A percentile compares a stretch with the other conserved stretches of the same genome.
These are phyloP conservation scores for Xerocomus cyaneibrunnescens DNA, from an alignment of 1,284 basidiomycete species.

Conservation along the genomic window DNA sequence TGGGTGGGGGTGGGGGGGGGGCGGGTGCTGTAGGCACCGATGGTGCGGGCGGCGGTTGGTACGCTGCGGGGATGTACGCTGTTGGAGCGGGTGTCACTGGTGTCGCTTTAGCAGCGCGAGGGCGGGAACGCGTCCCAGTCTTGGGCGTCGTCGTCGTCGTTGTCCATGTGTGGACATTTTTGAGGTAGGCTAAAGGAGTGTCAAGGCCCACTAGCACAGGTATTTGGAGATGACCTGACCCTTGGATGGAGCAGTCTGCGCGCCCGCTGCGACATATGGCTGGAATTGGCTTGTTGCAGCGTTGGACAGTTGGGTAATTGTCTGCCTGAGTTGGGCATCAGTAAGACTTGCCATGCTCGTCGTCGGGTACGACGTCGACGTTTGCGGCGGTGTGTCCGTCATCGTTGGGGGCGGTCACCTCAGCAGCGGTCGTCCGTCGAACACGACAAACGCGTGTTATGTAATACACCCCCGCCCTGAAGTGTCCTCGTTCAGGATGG, in stretches of 20 bases:
- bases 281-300: conserved; percentile 43
- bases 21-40: conserved; percentile 19
- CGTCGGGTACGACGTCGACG: conserved; percentile 35
- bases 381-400: conserved; percentile 29
- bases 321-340: conserved; percentile 57
- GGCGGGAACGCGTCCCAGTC: conserved; percentile 29
- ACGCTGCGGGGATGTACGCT: conserved; percentile 35
- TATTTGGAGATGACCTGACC: conserved; percentile 28
- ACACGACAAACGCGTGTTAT: conserved; percentile 26
- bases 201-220: conserved; percentile 8
- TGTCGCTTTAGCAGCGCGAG: conserved; percentile 38
- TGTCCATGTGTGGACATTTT: conserved; percentile 66
- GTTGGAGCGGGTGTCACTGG: conserved; percentile 33
- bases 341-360: conserved; percentile 45
- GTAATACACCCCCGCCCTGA: conserved; percentile 18
- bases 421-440: background rate
- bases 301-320: conserved; percentile 48
- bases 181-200: conserved; percentile 49
- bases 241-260: conserved; percentile 44
- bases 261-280: conserved; percentile 44
- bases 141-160: conserved; percentile 28
- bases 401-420: conserved; percentile 18
- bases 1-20: conserved; percentile 33
- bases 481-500: too few relatives aligned
- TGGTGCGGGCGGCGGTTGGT: conserved; percentile 30